Base-by-base conservation (phyloP, 805 yeast genomes). In the Millerozyma miso region DNA sequence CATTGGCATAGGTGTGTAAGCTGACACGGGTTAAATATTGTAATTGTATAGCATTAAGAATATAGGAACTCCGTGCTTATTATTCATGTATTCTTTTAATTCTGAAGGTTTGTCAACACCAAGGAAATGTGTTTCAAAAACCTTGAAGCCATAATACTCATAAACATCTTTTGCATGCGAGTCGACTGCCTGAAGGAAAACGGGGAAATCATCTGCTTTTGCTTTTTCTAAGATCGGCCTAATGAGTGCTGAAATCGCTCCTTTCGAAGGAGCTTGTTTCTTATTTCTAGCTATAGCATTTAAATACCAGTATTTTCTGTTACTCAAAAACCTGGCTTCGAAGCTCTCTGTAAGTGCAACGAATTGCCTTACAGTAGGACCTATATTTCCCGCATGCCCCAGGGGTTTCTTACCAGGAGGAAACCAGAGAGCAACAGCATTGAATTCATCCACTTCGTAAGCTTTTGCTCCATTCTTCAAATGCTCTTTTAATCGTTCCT, bases 341-440 rank as follows among this genome's bases (percentile, higher is more conserved):
- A 33, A 35, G 5, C 19, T 6, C 15, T 23, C 12, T 31, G 38
- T 13, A 5, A 14, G 34, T 3, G 10, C 14, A 16, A 17, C n/a
- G 18, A 3, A 38, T 6, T 33, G 19, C 10, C 37, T 19, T 2
- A 23, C 26, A 13, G 20, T 31, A 12, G 40, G 33, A 14, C 37
- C 10, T n/a, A 10, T 19, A n/a, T 7, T 32, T 13, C 14, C 34
- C 7, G 14, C 34, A 13, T 10, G 31, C 12, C 35, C 19, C 12
- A 31, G 34, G 2, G 37, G 14, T 19, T 35, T 38, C 4, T 36
- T 19, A 3, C 43, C 46, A 14, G 48, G 48, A 14, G 43, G 39
- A 17, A 39, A 46, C 49, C 49, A 46, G 10, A 43, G 31, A 3
- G 43, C 46, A 3, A 46, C 39, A n/a, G 49, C 44, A 18, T 41